Conservation (phyloP, 2,329 filamentous ascomycete species). For the Claviceps humidiphila region DNA sequence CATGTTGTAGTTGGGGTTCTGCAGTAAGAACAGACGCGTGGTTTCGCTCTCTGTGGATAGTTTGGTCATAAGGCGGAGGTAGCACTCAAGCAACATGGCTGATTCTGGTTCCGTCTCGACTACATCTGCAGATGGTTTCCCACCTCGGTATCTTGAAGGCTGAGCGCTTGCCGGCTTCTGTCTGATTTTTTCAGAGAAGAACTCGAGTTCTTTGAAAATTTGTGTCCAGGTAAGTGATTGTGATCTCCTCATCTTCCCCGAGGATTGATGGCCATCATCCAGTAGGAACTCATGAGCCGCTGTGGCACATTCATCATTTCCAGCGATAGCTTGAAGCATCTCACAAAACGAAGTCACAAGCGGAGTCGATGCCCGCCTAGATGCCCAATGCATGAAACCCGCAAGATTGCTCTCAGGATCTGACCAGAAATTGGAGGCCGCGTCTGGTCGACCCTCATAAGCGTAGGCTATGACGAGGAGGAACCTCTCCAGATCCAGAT, state of each 20-base stretch:
- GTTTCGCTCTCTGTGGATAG: conserved; percentile 60
- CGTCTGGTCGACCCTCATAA: conserved; percentile 74
- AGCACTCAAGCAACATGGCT: conserved; percentile 92
- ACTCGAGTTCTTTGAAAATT: conserved; percentile 79
- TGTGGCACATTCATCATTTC: conserved; percentile 68
- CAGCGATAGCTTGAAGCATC: conserved; percentile 80
- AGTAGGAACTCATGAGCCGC: conserved; percentile 79
- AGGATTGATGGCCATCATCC: conserved; percentile 64
- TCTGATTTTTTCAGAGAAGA: conserved; percentile 67
- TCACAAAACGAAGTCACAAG: conserved; percentile 93
- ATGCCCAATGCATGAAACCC: conserved; percentile 96
- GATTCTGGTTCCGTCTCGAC: conserved; percentile 82
- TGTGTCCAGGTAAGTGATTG: conserved; percentile 85
- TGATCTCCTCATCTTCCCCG: conserved; percentile 67
- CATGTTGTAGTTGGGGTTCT: conserved; percentile 51
- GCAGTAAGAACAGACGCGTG: conserved; percentile 62
- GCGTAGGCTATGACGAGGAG: conserved; percentile 84
- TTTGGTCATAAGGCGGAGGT: conserved; percentile 76
- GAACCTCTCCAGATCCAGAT: conserved; percentile 74
- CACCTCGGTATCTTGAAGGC: conserved; percentile 34
- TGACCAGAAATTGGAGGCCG: conserved; percentile 79
- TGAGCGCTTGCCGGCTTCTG: conserved; percentile 46
- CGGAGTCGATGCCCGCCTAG: conserved; percentile 86
- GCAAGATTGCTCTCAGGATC: conserved; percentile 87
- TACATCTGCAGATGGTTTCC: conserved; percentile 49